Evolutionary conservation across 305 asterid genomes (phyloP).

Genomic region (Withania somnifera): DNA sequence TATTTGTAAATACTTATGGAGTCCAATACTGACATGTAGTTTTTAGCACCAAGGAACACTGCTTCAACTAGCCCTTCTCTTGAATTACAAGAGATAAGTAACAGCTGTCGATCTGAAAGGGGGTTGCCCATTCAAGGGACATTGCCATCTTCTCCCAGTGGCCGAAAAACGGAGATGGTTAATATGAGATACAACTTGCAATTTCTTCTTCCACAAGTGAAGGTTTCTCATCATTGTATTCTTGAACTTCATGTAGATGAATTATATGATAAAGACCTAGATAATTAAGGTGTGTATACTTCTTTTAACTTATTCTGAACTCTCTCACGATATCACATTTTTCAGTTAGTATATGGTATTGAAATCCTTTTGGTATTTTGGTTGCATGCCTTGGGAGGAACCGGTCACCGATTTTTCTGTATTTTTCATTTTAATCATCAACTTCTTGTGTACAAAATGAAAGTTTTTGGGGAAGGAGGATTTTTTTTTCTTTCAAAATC

Average conservation of each 20-base stretch:
- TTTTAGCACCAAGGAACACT: neutral
- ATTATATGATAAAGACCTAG: neutral
- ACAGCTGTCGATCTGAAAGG: neutral
- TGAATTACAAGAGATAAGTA: neutral
- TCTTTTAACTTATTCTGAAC: neutral
- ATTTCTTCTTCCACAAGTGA: neutral
- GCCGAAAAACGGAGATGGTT: neutral
- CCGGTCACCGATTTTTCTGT: neutral
- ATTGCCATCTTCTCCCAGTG: neutral
- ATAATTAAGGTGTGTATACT: neutral
- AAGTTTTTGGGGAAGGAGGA: neutral
- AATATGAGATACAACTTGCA: neutral
- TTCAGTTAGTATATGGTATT: neutral
- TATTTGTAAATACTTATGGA: neutral
- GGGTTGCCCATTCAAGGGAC: neutral
- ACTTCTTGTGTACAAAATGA: neutral
- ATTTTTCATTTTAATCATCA: neutral
- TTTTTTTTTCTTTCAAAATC: too few species aligned
- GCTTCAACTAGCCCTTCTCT: neutral
- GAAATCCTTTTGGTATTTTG: neutral
- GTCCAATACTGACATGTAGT: neutral
- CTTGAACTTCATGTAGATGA: neutral
- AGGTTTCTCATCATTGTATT: neutral
- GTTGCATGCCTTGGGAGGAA: neutral
- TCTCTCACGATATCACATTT: neutral